Conservation (phyloP, 345 rosid species). For the Alliaria petiolata region DNA sequence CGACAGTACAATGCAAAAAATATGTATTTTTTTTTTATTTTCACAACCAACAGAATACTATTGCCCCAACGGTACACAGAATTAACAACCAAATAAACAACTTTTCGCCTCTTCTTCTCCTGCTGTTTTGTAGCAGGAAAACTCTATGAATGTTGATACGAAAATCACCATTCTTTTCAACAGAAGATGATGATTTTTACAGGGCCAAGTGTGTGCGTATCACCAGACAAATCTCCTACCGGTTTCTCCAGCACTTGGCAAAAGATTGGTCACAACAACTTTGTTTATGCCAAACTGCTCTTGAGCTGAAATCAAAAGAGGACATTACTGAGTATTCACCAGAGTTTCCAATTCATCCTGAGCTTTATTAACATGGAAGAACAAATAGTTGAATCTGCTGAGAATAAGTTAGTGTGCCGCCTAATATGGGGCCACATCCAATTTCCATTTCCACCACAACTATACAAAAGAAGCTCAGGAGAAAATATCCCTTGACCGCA, state of each 20-base stretch:
- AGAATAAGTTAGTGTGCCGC: slow-evolving; percentile 8
- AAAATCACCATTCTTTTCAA: too few species aligned
- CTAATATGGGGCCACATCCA: slow-evolving; percentile 8
- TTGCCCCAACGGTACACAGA: too few species aligned
- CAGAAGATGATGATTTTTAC: background rate
- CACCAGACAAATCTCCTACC: background rate
- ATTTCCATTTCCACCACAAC: slow-evolving; percentile 17
- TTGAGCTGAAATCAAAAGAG: slow-evolving; percentile 4
- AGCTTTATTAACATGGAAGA: slow-evolving; percentile 25
- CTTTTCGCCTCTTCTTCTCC: background rate
- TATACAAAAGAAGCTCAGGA: slow-evolving; percentile 19
- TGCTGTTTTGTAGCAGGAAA: background rate
- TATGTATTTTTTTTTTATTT: background rate
- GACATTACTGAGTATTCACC: slow-evolving; percentile 4
- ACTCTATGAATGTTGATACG: background rate
- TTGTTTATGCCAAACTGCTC: background rate
- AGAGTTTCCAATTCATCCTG: slow-evolving; percentile 9
- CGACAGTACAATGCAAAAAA: background rate
- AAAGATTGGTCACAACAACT: background rate
- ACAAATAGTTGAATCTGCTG: slow-evolving; percentile 20
- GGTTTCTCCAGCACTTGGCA: background rate
- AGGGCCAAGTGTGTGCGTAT: background rate
- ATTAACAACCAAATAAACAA: background rate
- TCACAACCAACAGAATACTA: too few species aligned
- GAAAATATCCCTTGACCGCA: slow-evolving; percentile 28